Conservation (phyloP, 1,284 basidiomycete genomes). For the Wallemia mellicola region DNA sequence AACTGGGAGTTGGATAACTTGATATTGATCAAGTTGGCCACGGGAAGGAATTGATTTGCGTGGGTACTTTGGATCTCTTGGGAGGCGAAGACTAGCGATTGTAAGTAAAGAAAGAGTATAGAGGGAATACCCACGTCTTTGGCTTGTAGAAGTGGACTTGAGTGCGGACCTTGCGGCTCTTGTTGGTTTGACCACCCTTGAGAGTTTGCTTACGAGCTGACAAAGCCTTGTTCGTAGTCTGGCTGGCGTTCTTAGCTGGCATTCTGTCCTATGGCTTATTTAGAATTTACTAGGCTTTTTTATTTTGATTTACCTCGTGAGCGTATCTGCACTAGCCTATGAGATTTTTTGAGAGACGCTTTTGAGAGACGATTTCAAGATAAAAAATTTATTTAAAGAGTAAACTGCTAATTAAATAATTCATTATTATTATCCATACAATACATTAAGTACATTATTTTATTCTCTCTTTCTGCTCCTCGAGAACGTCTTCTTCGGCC, state of each 20-base stretch:
- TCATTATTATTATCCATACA: too few relatives aligned
- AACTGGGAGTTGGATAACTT: conserved; percentile 52
- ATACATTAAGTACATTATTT: too few relatives aligned
- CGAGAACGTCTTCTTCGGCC: too few relatives aligned
- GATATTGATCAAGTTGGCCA: conserved; percentile 91
- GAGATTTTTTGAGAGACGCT: not conserved
- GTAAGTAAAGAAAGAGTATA: not conserved
- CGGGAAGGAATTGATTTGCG: conserved; percentile 78
- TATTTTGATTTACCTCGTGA: not conserved
- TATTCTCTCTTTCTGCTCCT: too few relatives aligned
- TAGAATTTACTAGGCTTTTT: not conserved
- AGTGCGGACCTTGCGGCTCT: conserved; percentile 47
- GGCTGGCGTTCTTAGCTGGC: not conserved
- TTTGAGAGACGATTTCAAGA: not conserved
- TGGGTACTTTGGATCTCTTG: conserved; percentile 67
- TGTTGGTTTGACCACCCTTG: conserved; percentile 38
- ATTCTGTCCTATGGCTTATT: not conserved
- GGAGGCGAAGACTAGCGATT: conserved; percentile 27
- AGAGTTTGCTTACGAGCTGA: conserved; percentile 87
- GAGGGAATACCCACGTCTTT: conserved; percentile 27
- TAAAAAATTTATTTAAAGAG: not conserved
- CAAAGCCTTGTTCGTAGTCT: conserved; percentile 40
- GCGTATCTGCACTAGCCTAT: not conserved
- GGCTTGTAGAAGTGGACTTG: conserved; percentile 87
- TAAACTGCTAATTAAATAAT: too few relatives aligned